phyloP scores from a whole-genome alignment of 768 basidiomycete genomes.

The Phallus indusiatus region DNA sequence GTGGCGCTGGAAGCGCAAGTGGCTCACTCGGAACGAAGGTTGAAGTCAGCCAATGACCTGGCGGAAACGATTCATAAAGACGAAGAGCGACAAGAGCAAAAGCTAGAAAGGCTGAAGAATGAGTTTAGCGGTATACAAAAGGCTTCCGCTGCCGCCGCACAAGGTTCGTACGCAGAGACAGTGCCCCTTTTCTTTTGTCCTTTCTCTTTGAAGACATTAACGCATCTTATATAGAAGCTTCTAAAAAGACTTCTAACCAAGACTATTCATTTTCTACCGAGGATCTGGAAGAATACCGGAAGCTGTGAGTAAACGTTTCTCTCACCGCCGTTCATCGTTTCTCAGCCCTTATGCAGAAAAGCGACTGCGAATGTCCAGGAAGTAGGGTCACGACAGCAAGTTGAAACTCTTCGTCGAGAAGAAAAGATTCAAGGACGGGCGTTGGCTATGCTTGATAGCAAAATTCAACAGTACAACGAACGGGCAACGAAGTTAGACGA shows the following conservation, averaged over 20 bases:
- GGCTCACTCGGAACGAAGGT: constrained; percentile 71
- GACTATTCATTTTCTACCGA: constrained; percentile 76
- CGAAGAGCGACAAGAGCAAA: constrained; percentile 37
- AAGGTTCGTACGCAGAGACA: constrained; percentile 41
- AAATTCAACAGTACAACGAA: constrained; percentile 52
- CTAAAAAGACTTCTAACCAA: constrained; percentile 58
- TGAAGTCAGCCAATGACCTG: constrained; percentile 56
- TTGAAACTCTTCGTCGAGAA: constrained; percentile 74
- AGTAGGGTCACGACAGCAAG: constrained; percentile 76
- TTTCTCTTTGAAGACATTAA: not conserved
- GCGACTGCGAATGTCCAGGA: constrained; percentile 69
- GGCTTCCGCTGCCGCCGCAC: constrained; percentile 63
- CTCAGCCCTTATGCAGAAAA: constrained; percentile 45
- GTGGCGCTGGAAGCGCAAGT: constrained; percentile 82
- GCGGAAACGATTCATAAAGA: constrained; percentile 58
- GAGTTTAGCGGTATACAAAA: constrained; percentile 60
- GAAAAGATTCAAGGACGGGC: constrained; percentile 64
- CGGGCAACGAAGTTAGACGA: constrained; percentile 46
- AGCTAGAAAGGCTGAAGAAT: constrained; percentile 44
- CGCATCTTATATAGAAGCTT: constrained; percentile 46
- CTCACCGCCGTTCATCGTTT: not conserved
- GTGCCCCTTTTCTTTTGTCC: not conserved
- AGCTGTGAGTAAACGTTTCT: constrained; percentile 42
- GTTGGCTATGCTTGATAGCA: constrained; percentile 57
- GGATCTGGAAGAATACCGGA: constrained; percentile 79